Percentiles rank a stretch among this genome's conserved stretches.
These are phyloP conservation scores for Diplocarpon mali DNA, from an alignment of 2,329 filamentous ascomycete species.

Conservation along the genomic window DNA sequence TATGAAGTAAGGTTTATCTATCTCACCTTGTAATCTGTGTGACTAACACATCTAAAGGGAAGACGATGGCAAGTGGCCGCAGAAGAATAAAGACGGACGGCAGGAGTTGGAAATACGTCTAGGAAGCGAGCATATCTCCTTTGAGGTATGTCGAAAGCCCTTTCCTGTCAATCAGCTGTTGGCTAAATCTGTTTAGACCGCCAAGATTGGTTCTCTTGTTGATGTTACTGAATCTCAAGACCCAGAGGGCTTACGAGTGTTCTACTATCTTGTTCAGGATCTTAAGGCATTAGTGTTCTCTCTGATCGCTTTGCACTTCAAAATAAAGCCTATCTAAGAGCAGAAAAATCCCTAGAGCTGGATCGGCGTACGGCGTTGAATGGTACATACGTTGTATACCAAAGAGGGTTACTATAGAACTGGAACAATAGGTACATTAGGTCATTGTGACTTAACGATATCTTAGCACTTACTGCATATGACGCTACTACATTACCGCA, in stretches of 20 bases:
- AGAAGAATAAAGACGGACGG: slow-evolving; percentile 97
- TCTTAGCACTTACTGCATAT: too few species aligned
- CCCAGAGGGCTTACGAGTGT: slow-evolving; percentile 89
- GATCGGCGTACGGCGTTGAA: slow-evolving; percentile 23
- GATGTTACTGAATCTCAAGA: slow-evolving; percentile 95
- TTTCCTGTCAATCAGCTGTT: neutral
- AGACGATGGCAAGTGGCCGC: slow-evolving; percentile 96
- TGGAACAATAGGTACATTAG: neutral
- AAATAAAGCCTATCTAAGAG: slow-evolving; percentile 71
- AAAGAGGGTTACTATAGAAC: slow-evolving; percentile 25
- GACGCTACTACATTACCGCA: too few species aligned
- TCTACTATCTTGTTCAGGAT: slow-evolving; percentile 98
- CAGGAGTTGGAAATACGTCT: slow-evolving; percentile 93
- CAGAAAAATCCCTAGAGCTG: neutral
- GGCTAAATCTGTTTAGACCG: slow-evolving; percentile 50
- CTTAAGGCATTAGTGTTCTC: slow-evolving; percentile 95
- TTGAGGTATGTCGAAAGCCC: slow-evolving; percentile 54
- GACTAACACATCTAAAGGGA: slow-evolving; percentile 48
- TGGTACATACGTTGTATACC: slow-evolving; percentile 3
- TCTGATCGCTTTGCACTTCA: slow-evolving; percentile 93
- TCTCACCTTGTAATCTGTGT: neutral
- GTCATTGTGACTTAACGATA: too few species aligned
- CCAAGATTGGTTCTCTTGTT: slow-evolving; percentile 93
- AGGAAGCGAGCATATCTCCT: slow-evolving; percentile 93
- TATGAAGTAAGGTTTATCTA: slow-evolving; percentile 57